These are phyloP conservation scores for Fonsecaea nubica DNA, from an alignment of 2,329 filamentous ascomycete species.

Conservation along the genomic window DNA sequence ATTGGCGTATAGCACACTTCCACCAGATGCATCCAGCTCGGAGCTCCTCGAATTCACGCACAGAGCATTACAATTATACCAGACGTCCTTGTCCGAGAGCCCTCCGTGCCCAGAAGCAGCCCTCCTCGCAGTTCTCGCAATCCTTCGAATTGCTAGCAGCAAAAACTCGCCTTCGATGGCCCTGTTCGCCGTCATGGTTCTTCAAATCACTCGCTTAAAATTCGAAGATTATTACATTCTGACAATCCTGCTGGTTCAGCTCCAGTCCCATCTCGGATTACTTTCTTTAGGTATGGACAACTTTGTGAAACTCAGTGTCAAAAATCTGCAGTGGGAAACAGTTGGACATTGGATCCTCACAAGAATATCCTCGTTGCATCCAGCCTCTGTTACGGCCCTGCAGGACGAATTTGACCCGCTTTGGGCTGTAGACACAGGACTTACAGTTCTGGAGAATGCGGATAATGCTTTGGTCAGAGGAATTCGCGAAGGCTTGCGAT, in stretches of 20 bases:
- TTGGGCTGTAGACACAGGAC: conserved; percentile 48
- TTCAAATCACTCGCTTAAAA: conserved; percentile 39
- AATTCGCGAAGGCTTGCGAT: conserved; percentile 48
- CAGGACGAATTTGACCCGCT: conserved; percentile 50
- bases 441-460: conserved; percentile 51
- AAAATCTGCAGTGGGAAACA: conserved; percentile 57
- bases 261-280: conserved; percentile 53
- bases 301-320: conserved; percentile 55
- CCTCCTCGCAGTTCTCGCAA: conserved; percentile 34
- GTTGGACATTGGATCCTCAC: conserved; percentile 57
- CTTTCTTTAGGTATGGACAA: conserved; percentile 54
- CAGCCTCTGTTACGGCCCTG: conserved; percentile 48
- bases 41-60: conserved; percentile 27
- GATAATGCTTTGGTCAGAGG: conserved; percentile 48
- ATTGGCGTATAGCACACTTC: conserved; percentile 30
- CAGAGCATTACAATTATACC: conserved; percentile 30
- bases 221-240: conserved; percentile 57
- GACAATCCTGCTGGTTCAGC: conserved; percentile 52
- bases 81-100: conserved; percentile 13
- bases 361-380: conserved; percentile 56
- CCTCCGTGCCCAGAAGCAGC: conserved; percentile 33
- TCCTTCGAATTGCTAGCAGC: conserved; percentile 24
- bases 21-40: neutral
- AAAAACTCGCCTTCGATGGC: conserved; percentile 12
- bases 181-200: conserved; percentile 32